These are phyloP conservation scores for Oryza punctata DNA, from an alignment of 176 grass and related monocot genomes.

Conservation along the genomic window DNA sequence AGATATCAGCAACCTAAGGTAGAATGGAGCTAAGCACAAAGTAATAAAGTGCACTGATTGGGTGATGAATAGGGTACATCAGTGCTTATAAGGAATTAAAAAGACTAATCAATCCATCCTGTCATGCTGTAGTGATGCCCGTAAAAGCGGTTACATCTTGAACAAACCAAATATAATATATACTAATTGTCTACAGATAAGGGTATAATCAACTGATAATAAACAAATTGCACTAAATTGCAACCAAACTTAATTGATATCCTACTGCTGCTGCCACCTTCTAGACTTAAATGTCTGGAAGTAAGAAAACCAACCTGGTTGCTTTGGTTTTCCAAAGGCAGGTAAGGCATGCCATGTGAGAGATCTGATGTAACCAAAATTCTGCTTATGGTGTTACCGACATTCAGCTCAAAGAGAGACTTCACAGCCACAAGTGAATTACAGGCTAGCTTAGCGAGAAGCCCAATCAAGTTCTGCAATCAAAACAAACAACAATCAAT, in stretches of 20 bases:
- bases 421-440: conserved; percentile 83
- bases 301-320: conserved; percentile 64
- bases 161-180: neutral
- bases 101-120: neutral
- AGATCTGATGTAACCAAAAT: conserved; percentile 78
- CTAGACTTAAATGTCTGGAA: conserved; percentile 15
- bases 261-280: neutral
- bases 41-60: neutral
- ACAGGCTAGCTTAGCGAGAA: conserved; percentile 84
- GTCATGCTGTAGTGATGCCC: neutral
- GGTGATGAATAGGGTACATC: neutral
- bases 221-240: neutral
- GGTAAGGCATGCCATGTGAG: conserved; percentile 67
- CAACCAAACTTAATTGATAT: neutral
- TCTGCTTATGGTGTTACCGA: conserved; percentile 70
- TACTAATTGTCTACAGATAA: neutral
- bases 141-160: neutral
- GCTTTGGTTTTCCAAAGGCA: conserved; percentile 64
- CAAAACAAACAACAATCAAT: conserved; percentile 41
- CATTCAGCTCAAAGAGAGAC: conserved; percentile 78
- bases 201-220: neutral
- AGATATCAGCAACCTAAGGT: neutral
- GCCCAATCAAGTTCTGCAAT: conserved; percentile 70
- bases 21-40: neutral
- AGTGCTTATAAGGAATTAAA: neutral